Evolutionary conservation across 768 basidiomycete species (phyloP).

Genomic region (Suillus americanus): DNA sequence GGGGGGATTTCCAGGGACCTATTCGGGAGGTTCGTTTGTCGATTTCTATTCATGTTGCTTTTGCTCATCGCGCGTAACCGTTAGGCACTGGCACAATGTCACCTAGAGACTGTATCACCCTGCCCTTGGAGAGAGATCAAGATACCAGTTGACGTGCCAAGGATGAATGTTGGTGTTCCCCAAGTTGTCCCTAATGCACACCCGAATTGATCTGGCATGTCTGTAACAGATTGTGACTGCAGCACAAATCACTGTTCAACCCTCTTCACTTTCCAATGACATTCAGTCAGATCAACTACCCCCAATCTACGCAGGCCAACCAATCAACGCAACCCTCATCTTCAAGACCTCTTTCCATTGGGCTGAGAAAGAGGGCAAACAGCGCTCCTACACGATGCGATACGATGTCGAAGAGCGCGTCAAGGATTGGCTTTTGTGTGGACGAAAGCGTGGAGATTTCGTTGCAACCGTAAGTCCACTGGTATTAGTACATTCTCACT

Average conservation of each 20-base stretch:
- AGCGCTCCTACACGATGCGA: slow-evolving; percentile 53
- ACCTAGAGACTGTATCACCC: slow-evolving; percentile 33
- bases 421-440: slow-evolving; percentile 88
- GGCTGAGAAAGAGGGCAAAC: slow-evolving; percentile 49
- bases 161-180: slow-evolving; percentile 62
- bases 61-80: slow-evolving; percentile 33
- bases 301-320: slow-evolving; percentile 82
- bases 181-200: slow-evolving; percentile 9
- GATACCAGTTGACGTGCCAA: slow-evolving; percentile 86
- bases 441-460: slow-evolving; percentile 84
- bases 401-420: slow-evolving; percentile 83
- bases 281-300: slow-evolving; percentile 26
- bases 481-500: neutral
- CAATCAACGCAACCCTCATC: slow-evolving; percentile 65
- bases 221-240: slow-evolving; percentile 62
- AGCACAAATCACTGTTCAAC: slow-evolving; percentile 47
- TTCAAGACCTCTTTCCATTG: slow-evolving; percentile 80
- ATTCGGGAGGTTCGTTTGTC: slow-evolving; percentile 30
- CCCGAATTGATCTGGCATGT: neutral
- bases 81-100: slow-evolving; percentile 39
- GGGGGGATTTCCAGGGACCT: slow-evolving; percentile 24
- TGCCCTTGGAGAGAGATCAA: slow-evolving; percentile 69
- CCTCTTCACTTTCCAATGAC: slow-evolving; percentile 42
- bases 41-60: slow-evolving; percentile 10
- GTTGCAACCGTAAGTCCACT: slow-evolving; percentile 55